Evolutionary conservation across 371 early-diverging fungal species (phyloP).

Genomic region (Haplosporangium sp.): DNA sequence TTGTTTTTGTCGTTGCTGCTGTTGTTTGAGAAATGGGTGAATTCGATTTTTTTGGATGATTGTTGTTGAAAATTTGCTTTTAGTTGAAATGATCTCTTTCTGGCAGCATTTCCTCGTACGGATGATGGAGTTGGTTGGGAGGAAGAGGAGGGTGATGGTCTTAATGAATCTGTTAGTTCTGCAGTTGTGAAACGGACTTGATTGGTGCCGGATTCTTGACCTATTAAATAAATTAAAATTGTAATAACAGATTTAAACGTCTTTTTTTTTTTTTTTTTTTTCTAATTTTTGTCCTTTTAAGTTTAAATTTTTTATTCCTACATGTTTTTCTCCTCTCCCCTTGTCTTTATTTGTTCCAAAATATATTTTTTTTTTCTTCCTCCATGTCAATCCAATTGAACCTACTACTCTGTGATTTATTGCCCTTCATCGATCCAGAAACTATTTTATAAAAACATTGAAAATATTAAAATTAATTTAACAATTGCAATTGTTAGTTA

Average conservation of each 20-base stretch:
- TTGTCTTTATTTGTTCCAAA: too few relatives aligned
- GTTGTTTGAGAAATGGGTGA: not conserved
- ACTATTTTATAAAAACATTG: constrained; percentile 5
- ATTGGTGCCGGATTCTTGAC: not conserved
- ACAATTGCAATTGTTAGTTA: too few relatives aligned
- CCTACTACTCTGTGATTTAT: not conserved
- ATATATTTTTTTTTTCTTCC: not conserved
- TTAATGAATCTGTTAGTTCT: constrained; percentile 5
- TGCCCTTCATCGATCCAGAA: not conserved
- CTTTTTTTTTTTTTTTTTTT: not conserved
- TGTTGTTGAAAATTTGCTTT: not conserved
- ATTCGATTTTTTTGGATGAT: not conserved
- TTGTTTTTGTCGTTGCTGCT: not conserved
- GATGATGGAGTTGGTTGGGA: not conserved
- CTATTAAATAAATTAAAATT: not conserved
- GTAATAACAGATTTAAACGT: not conserved
- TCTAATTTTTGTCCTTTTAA: too few relatives aligned
- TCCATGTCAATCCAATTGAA: not conserved
- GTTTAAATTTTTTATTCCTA: too few relatives aligned
- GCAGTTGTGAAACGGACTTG: constrained; percentile 8
- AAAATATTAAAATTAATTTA: too few relatives aligned
- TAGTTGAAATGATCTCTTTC: not conserved
- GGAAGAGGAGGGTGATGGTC: not conserved
- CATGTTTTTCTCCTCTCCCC: too few relatives aligned
- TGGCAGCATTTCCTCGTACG: constrained; percentile 13